Evolutionary conservation across 495 filamentous ascomycete genomes (phyloP), one percentile per base, ranked within the genome.

Genomic region (Xylaria longipes): DNA sequence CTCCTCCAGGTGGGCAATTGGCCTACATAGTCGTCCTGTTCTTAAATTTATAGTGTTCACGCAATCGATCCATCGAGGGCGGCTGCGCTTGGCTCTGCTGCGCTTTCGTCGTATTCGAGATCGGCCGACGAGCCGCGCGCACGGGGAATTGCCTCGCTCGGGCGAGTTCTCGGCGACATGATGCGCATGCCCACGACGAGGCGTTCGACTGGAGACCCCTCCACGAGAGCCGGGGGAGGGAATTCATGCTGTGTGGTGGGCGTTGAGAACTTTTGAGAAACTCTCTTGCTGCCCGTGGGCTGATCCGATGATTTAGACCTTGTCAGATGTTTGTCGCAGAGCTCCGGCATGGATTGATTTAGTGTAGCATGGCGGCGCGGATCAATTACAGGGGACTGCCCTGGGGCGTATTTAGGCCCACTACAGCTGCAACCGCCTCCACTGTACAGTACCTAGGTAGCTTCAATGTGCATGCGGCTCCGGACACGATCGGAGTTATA

Each of bases 11-110:
- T 43, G n/a, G 1, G 22, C 9, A 56, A 66, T 58, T 31, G 61
- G 62, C 69, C 64, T 87, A 91, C 84, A 89, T 82, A 17, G 86
- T 88, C 39, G 87, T 87, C 43, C 76, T 79, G 76, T 93, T 93
- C 83, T 83, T 86, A 75, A 82, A 78, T 62, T 80, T 85, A 66
- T 90, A 91, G 22, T 84, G 82, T 65, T 85, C 85, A 25, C 81
- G 82, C 79, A 91, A 74, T 65, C 84, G 78, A 20, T 87, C 87
- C 87, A 90, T 89, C 31, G 79, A 83, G 25, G 85, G 85, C 12
- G 82, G 79, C 2, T 56, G 52, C 63, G 63, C 8, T 0, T 39
- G 37, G 11, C 27, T 3, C 46, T 73, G 71, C 63, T 77, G 74
- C 52, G 74, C 65, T 70, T 43, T 75, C 35, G 74, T 50, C 46